Percentiles rank a stretch among this genome's conserved stretches.
Evolutionary conservation across 176 grass and related monocot genomes (phyloP).

Genomic region (Bromus sterilis): DNA sequence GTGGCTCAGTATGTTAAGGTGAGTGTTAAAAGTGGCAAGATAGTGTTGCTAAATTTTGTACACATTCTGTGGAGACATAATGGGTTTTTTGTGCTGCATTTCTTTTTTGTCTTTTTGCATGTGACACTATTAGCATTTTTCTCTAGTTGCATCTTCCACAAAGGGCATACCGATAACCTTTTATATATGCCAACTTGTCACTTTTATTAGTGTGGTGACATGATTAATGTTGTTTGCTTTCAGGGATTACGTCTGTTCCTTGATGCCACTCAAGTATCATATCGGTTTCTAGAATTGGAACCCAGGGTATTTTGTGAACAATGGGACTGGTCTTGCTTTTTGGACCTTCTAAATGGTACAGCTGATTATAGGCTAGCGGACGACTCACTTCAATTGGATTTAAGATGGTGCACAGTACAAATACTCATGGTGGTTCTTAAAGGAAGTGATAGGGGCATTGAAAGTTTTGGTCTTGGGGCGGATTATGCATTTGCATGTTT

Average conservation of each 20-base stretch:
- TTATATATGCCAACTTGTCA: not conserved
- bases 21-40: not conserved
- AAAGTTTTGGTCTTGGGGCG: conserved; percentile 62
- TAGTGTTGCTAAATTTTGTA: not conserved
- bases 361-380: conserved; percentile 39
- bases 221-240: conserved; percentile 22
- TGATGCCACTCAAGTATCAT: conserved; percentile 50
- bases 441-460: conserved; percentile 55
- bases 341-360: conserved; percentile 53
- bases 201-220: not conserved
- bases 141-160: not conserved
- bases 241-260: conserved; percentile 60
- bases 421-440: conserved; percentile 70
- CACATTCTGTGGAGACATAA: not conserved
- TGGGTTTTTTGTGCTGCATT: not conserved
- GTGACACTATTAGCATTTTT: not conserved
- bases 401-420: conserved; percentile 74
- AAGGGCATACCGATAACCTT: not conserved
- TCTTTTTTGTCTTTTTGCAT: not conserved
- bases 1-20: not conserved
- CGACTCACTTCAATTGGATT: conserved; percentile 31
- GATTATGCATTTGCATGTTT: conserved; percentile 69
- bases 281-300: conserved; percentile 77
- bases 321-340: conserved; percentile 92
- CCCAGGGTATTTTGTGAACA: conserved; percentile 57